Evolutionary conservation across 306 rosid genomes (phyloP).

Genomic region (Rubus idaeus): DNA sequence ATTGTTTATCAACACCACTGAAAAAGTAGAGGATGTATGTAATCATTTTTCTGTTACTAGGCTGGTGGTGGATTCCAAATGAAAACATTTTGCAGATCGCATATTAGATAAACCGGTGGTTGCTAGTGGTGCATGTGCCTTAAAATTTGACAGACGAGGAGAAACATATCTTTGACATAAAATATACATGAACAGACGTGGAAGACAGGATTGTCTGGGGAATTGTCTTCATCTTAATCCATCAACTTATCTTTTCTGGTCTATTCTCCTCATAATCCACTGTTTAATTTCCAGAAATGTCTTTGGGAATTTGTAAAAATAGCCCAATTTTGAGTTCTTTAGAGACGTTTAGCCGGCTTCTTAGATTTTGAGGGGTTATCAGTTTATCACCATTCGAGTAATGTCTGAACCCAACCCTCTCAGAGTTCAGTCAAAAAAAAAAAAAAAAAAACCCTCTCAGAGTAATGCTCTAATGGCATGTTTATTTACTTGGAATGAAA

Average conservation of each 20-base stretch:
- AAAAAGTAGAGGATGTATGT: background rate
- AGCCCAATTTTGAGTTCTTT: no score
- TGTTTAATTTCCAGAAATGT: no score
- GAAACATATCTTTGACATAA: background rate
- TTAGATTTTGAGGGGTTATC: no score
- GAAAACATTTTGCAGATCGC: conserved; percentile 19
- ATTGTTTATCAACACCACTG: background rate
- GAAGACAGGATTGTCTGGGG: background rate
- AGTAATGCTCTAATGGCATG: no score
- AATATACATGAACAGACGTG: conserved; percentile 8
- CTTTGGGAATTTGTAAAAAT: no score
- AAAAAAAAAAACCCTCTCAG: no score
- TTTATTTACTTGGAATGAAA: no score
- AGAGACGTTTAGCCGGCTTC: no score
- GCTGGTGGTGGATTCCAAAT: conserved; percentile 15
- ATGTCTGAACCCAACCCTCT: no score
- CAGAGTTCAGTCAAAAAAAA: no score
- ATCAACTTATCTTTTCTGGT: background rate
- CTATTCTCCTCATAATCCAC: no score
- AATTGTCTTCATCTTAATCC: background rate
- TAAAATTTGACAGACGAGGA: background rate
- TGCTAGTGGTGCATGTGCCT: conserved; percentile 1
- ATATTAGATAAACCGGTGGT: background rate
- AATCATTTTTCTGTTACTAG: background rate
- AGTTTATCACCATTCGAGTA: no score